Conservation (phyloP, 2,329 filamentous ascomycete genomes). For the Bretziella fagacearum region DNA sequence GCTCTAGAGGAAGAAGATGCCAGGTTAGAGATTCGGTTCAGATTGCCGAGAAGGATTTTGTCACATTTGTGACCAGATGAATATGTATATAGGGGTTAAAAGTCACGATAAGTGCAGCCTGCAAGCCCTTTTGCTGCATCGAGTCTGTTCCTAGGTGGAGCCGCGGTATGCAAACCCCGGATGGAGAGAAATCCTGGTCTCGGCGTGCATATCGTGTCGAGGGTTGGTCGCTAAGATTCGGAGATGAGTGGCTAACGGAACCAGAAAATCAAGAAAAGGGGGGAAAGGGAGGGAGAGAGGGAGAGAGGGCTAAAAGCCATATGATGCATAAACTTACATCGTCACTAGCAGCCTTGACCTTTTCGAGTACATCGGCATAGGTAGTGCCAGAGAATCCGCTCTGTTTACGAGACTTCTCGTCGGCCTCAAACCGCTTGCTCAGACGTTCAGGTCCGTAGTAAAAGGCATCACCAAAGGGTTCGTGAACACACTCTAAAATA, state of each 20-base stretch:
- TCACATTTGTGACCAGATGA: neutral
- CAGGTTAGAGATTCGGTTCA: neutral
- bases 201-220: neutral
- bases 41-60: too few species aligned
- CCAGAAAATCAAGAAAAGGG: conserved; percentile 4
- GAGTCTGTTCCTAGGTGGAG: neutral
- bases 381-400: conserved; percentile 55
- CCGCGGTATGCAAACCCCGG: neutral
- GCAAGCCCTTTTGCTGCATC: neutral
- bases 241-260: neutral
- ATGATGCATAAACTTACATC: conserved; percentile 36
- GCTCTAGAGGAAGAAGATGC: conserved; percentile 34
- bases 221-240: neutral
- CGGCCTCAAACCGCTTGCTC: conserved; percentile 58
- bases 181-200: neutral
- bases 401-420: conserved; percentile 35
- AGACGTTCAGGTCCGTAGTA: conserved; percentile 90
- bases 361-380: conserved; percentile 60
- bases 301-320: neutral
- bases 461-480: conserved; percentile 92
- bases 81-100: neutral
- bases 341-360: conserved; percentile 52
- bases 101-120: neutral
- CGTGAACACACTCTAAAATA: conserved; percentile 68
- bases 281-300: neutral